Evolutionary conservation across 2,329 filamentous ascomycete genomes (phyloP), one percentile per base, ranked within the genome.

Genomic region (Penicillium sumatraense): DNA sequence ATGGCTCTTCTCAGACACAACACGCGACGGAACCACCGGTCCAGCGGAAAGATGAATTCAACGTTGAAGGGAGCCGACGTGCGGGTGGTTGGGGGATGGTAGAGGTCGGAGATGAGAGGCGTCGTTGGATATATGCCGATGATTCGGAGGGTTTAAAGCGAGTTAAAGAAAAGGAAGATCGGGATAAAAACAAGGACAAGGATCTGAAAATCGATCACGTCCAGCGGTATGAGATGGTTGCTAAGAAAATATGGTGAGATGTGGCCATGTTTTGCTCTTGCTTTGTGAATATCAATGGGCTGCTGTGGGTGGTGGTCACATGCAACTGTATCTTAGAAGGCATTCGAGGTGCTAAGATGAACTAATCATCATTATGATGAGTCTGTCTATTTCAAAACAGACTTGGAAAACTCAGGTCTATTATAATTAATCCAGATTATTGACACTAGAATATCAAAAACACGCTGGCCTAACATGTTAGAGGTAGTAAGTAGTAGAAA

Each of bases 181-280:
- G 83, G 58, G 84, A 86, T 60, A 86, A 83, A 62, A 81, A 81
- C 21, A 79, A 72, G 84, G 76, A 71, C 86, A 66, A 53, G 64
- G 68, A 58, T 72, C 74, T 52, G 82, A 86, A 84, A 71, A 85
- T 86, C 74, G 89, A 82, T 68, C 86, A 78, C 71, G 91, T 86
- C 59, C 86, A 82, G 64, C 83, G 95, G 66, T 99, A 97, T 77
- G 91, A 92, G 70, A 97, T 98, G 95, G 88, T 92, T 65, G 91
- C 91, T 0, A 98, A 97, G 82, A 84, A 95, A 71, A 99, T 99
- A 66, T 99, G 95, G 95, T 98, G 65, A 73, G 7, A 16, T 18
- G 40, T 18, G 4, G 8, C 21, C 21, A 8, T 1, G 14, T 5
- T 20, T 38, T 7, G 5, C 10, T 16, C 7, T 38, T 38, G 9